These are phyloP conservation scores for Ustilago cynodontis DNA, from an alignment of 1,284 basidiomycete genomes.

Conservation along the genomic window DNA sequence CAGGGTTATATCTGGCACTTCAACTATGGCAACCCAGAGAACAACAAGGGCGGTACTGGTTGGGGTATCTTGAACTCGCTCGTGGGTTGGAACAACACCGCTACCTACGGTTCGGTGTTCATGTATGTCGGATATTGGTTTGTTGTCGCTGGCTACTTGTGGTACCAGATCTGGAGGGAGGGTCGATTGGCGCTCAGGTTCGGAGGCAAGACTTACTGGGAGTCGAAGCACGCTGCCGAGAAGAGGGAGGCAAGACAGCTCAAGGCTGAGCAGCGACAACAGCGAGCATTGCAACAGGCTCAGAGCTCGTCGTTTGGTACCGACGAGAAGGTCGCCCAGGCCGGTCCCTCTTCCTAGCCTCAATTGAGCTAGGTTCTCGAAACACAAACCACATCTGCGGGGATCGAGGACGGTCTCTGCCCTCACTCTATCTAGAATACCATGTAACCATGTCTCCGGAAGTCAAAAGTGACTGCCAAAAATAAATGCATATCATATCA, in stretches of 20 bases:
- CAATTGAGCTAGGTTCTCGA: not conserved
- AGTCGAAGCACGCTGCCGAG: slow-evolving; percentile 24
- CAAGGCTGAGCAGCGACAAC: slow-evolving; percentile 9
- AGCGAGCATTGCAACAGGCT: not conserved
- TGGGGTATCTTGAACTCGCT: slow-evolving; percentile 66
- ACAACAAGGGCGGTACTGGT: slow-evolving; percentile 69
- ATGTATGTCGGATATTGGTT: slow-evolving; percentile 65
- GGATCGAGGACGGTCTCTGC: too few relatives aligned
- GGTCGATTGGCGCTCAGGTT: slow-evolving; percentile 34
- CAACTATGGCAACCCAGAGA: slow-evolving; percentile 84
- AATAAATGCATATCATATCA: not conserved
- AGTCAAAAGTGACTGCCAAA: not conserved
- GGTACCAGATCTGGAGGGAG: slow-evolving; percentile 53
- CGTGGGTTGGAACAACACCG: slow-evolving; percentile 67
- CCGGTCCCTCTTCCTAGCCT: slow-evolving; percentile 11
- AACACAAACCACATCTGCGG: not conserved
- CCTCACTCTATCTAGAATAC: too few relatives aligned
- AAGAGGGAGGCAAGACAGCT: slow-evolving; percentile 16
- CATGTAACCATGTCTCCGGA: not conserved
- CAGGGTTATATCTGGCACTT: slow-evolving; percentile 71
- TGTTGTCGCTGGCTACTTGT: slow-evolving; percentile 52
- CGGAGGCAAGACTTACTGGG: slow-evolving; percentile 37
- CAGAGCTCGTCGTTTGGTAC: not conserved
- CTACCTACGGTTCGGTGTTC: slow-evolving; percentile 58
- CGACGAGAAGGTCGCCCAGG: slow-evolving; percentile 19